Percentiles rank a stretch among this genome's conserved stretches.
These are phyloP conservation scores for Chlorella sp. DNA, from an alignment of 139 green algal species.

Conservation along the genomic window DNA sequence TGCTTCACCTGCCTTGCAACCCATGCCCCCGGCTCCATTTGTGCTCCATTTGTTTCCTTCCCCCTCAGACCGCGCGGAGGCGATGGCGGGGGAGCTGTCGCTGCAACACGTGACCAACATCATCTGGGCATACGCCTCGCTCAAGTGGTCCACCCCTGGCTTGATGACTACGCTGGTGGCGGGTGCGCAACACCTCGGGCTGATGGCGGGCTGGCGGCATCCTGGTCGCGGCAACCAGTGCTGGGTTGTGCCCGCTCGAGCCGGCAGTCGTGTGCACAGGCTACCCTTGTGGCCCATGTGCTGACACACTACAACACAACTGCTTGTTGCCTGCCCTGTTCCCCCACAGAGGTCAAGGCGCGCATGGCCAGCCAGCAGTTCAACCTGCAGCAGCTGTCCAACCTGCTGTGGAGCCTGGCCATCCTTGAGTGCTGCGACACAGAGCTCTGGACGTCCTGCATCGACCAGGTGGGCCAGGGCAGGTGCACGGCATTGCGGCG, in stretches of 20 bases:
- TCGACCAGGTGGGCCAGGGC: slow-evolving; percentile 1
- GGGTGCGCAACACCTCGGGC: too few relatives aligned
- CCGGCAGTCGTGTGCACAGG: too few relatives aligned
- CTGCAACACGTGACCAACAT: slow-evolving; percentile 68
- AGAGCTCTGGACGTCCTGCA: slow-evolving; percentile 31
- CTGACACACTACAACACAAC: too few relatives aligned
- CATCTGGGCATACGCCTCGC: slow-evolving; percentile 50
- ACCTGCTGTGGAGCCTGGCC: slow-evolving; percentile 66
- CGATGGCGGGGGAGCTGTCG: slow-evolving; percentile 41
- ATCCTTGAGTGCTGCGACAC: slow-evolving; percentile 51
- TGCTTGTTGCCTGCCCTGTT: background rate
- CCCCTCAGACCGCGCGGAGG: background rate
- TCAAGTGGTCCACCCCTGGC: slow-evolving; percentile 28
- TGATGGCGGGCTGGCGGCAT: too few relatives aligned
- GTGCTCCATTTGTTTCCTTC: too few relatives aligned
- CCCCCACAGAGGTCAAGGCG: slow-evolving; percentile 29
- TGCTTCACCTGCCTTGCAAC: too few relatives aligned
- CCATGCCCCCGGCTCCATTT: background rate
- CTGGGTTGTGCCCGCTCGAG: too few relatives aligned
- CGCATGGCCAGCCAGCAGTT: slow-evolving; percentile 39
- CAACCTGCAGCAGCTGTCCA: slow-evolving; percentile 65
- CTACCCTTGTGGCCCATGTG: too few relatives aligned
- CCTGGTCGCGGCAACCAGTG: too few relatives aligned
- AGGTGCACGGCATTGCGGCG: background rate
- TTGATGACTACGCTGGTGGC: slow-evolving; percentile 18